Evolutionary conservation across 495 filamentous ascomycete species (phyloP).

Genomic region (Aspergillus egyptiacus): DNA sequence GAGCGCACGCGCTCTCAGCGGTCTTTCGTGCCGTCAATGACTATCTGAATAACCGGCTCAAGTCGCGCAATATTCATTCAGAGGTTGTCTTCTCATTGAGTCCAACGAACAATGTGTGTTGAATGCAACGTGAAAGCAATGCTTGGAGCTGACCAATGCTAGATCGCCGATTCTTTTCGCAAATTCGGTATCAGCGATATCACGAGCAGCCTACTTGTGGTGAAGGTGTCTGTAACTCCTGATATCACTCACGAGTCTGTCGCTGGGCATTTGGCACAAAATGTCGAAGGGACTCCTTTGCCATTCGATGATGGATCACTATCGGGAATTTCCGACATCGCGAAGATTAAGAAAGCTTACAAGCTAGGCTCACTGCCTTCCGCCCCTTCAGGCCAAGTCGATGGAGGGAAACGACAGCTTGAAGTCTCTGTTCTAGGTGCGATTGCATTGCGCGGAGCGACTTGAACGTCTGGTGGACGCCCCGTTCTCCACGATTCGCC

Average conservation of each 20-base stretch:
- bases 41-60: slow-evolving; percentile 52
- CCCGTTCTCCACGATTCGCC: not conserved
- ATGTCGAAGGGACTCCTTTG: slow-evolving; percentile 57
- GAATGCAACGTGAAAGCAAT: not conserved
- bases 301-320: slow-evolving; percentile 61
- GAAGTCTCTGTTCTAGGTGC: slow-evolving; percentile 60
- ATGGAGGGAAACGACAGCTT: slow-evolving; percentile 42
- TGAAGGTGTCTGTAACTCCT: slow-evolving; percentile 58
- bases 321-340: slow-evolving; percentile 52
- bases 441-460: slow-evolving; percentile 65
- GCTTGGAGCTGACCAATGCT: slow-evolving; percentile 20
- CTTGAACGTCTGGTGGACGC: slow-evolving; percentile 14
- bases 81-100: slow-evolving; percentile 83
- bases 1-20: slow-evolving; percentile 67
- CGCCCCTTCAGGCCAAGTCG: slow-evolving; percentile 20
- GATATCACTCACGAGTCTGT: slow-evolving; percentile 50
- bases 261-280: slow-evolving; percentile 52
- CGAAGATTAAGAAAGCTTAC: slow-evolving; percentile 74
- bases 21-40: slow-evolving; percentile 72
- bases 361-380: slow-evolving; percentile 57
- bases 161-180: slow-evolving; percentile 90
- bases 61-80: slow-evolving; percentile 84
- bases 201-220: slow-evolving; percentile 63
- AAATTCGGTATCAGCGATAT: slow-evolving; percentile 71
- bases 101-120: slow-evolving; percentile 74